Evolutionary conservation across 2,329 filamentous ascomycete species (phyloP).

Genomic region (Penicillium sclerotiorum): DNA sequence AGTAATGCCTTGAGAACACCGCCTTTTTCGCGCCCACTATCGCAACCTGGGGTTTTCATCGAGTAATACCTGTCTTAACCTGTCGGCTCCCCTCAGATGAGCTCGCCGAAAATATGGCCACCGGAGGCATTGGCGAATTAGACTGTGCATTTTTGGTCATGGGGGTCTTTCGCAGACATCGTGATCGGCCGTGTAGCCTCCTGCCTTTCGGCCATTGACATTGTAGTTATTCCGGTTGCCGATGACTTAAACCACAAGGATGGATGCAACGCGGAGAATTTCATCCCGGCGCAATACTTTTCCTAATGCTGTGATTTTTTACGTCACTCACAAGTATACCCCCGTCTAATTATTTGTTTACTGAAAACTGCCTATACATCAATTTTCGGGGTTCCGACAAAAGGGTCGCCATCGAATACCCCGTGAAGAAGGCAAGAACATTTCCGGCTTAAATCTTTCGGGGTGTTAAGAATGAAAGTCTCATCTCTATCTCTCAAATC

Average conservation of each 20-base stretch:
- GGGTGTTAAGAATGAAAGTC: not conserved
- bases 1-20: slow-evolving; percentile 6
- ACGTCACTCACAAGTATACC: too few species aligned
- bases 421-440: too few species aligned
- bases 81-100: not conserved
- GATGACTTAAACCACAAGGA: too few species aligned
- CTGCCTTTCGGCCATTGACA: not conserved
- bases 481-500: not conserved
- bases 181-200: not conserved
- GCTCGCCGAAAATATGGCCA: not conserved
- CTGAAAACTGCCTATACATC: too few species aligned
- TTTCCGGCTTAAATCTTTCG: not conserved
- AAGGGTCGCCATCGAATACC: too few species aligned
- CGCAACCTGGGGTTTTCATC: slow-evolving; percentile 1
- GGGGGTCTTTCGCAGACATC: too few species aligned
- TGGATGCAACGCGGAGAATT: too few species aligned
- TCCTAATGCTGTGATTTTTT: too few species aligned
- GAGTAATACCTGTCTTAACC: slow-evolving; percentile 6
- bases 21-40: not conserved
- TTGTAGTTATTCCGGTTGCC: too few species aligned
- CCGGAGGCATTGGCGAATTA: not conserved
- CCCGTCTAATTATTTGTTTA: too few species aligned
- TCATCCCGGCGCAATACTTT: too few species aligned
- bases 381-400: too few species aligned
- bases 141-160: not conserved